Base-by-base conservation (phyloP, 73 alveolate species). In the Tetrahymena borealis region DNA sequence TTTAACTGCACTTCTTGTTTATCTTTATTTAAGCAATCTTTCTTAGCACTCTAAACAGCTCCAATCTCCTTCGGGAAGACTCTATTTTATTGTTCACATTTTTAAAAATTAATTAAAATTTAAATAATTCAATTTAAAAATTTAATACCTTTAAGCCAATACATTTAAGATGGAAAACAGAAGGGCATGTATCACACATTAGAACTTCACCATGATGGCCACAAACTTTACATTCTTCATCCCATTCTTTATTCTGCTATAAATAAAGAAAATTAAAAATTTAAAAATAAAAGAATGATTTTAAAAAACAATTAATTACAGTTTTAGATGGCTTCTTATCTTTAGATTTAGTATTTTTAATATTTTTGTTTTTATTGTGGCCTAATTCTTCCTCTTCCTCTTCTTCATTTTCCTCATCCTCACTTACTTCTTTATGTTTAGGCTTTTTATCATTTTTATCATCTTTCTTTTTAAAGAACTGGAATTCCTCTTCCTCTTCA, bases 151-250 rank as follows among this genome's bases (percentile, higher is more conserved):
- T 93, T 32, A 93, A 85, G 31, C 91, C 91, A 24, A 93, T 93
- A 40, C 95, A 93, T 93, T 93, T 93, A n/a, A 92, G 93, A 85
- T 93, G 95, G 40, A 85, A 93, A 32, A 93, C 95, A 39, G 78
- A 78, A 40, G 95, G 95, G 32, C 95, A 93, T 8, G 95, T 93
- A 93, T 93, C 95, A 33, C 95, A 93, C 77, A 91, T 79, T 8
- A 93, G 42, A 4, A 93, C 95, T 39, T 93, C 91, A 18, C 95
- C 95, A 13, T 92, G 93, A 39, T 38, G 35, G 28, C 60, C 77
- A 33, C 95, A 93, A 39, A 39, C 92, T 39, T 93, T 93, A 32
- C 95, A 93, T 39, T 38, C 10, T 16, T 93, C 95, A 4, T 93
- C 95, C 95, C 95, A 93, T 39, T 60, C 85, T 60, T 60, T 24